Base-by-base conservation (phyloP, 306 rosid species). In the Hylodesmum podocarpum region DNA sequence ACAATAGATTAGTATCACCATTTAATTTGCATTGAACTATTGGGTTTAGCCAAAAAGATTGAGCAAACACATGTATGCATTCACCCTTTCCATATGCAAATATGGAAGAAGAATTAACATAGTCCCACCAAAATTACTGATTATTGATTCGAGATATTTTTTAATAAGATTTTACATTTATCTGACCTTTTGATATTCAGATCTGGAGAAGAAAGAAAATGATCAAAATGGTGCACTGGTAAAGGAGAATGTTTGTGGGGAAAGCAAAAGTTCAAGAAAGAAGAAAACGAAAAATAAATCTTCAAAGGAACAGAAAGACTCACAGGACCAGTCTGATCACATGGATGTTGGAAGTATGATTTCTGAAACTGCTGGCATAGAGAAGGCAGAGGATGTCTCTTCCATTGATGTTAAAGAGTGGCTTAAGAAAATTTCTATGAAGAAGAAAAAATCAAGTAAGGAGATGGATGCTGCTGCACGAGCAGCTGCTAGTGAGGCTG, bases 391-490 rank as follows among this genome's bases (percentile, higher is more conserved):
- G 71, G 82, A 86, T 75, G 41, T 68, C 21, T 62, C 87, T 39
- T 28, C 82, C 11, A 50, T 49, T 49, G 55, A 18, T 18, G 55
- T 49, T 16, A 49, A 49, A 49, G 93, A 82, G 70, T 76, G 82
- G 83, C 84, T 84, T 8, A 89, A 89, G 87, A 89, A 89, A 70
- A 61, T 89, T 25, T 84, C 89, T 15, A 27, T 82, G 78, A 88
- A 86, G 87, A 88, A 88, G 88, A 88, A 89, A 59, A 89, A 82
- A 44, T 86, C 87, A 16, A 88, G 84, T 75, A 86, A 82, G 78
- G 90, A 84, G 75, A 86, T 86, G 90, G 93, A 84, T 72, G 89
- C 83, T 55, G 87, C 92, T 10, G 92, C 90, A 8, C 84, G 87
- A 37, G 90, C 90, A 28, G 88, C 92, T 16, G 83, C 87, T 0